Conservation (phyloP, 2,329 filamentous ascomycete species). For the Fusarium oxysporum region DNA sequence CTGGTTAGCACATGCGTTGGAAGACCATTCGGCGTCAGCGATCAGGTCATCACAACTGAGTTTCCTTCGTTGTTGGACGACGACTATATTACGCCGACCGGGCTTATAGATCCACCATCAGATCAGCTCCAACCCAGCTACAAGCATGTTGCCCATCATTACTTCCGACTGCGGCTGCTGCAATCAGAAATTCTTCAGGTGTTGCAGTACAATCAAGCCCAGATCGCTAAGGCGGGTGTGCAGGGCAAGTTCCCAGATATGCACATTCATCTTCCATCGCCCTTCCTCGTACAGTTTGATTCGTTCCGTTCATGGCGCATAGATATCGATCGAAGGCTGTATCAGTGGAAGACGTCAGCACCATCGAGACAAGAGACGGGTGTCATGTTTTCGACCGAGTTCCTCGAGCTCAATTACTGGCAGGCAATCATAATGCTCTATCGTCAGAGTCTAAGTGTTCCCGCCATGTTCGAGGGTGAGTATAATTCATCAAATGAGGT, state of each 20-base stretch:
- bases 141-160: slow-evolving; percentile 91
- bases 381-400: slow-evolving; percentile 89
- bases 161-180: slow-evolving; percentile 86
- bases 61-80: slow-evolving; percentile 92
- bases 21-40: slow-evolving; percentile 92
- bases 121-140: slow-evolving; percentile 78
- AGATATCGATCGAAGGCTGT: slow-evolving; percentile 85
- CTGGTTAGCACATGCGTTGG: slow-evolving; percentile 95
- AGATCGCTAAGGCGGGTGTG: slow-evolving; percentile 75
- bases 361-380: slow-evolving; percentile 83
- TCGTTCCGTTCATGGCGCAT: slow-evolving; percentile 90
- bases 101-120: slow-evolving; percentile 72
- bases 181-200: slow-evolving; percentile 97
- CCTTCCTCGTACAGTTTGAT: slow-evolving; percentile 85
- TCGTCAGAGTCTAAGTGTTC: slow-evolving; percentile 87
- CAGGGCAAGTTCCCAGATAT: slow-evolving; percentile 79
- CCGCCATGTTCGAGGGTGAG: slow-evolving; percentile 85
- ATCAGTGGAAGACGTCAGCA: slow-evolving; percentile 87
- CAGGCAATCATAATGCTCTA: slow-evolving; percentile 97
- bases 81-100: slow-evolving; percentile 83
- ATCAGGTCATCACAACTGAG: slow-evolving; percentile 95
- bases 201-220: slow-evolving; percentile 89
- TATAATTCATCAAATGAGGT: slow-evolving; percentile 74
- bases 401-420: slow-evolving; percentile 97
- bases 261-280: slow-evolving; percentile 82